Evolutionary conservation across 768 basidiomycete species (phyloP).

Genomic region (Trametes cingulata): DNA sequence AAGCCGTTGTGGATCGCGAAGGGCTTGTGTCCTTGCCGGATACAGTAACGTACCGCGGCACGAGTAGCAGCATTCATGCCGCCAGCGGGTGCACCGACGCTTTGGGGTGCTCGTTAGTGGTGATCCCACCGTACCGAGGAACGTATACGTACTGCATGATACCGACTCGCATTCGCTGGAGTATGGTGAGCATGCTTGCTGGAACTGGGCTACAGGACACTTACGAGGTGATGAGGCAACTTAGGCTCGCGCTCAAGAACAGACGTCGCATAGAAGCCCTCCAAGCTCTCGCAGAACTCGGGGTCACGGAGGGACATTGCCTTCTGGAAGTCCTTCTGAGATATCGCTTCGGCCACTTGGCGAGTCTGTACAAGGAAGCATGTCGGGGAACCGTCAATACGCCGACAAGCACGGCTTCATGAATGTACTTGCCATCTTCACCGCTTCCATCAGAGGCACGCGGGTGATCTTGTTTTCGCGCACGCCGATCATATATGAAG

Average conservation of each 20-base stretch:
- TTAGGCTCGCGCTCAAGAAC: conserved; percentile 44
- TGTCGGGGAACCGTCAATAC: conserved; percentile 6
- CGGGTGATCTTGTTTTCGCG: conserved; percentile 94
- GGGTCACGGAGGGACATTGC: conserved; percentile 90
- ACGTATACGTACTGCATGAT: conserved; percentile 75
- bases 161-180: conserved; percentile 72
- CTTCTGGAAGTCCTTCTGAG: conserved; percentile 77
- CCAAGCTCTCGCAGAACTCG: conserved; percentile 84
- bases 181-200: neutral
- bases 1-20: conserved; percentile 95
- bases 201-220: neutral
- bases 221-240: conserved; percentile 35
- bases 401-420: neutral
- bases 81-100: conserved; percentile 95
- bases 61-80: conserved; percentile 99
- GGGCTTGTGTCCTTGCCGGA: conserved; percentile 90
- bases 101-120: conserved; percentile 34
- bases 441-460: conserved; percentile 91
- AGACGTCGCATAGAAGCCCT: conserved; percentile 82
- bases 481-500: conserved; percentile 97
- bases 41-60: conserved; percentile 90
- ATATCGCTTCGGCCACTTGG: conserved; percentile 81
- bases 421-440: conserved; percentile 62
- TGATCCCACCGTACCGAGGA: neutral
- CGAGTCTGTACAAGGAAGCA: conserved; percentile 59